phyloP scores from a whole-genome alignment of 2,329 filamentous ascomycete species.

The Aspergillus vadensis region DNA sequence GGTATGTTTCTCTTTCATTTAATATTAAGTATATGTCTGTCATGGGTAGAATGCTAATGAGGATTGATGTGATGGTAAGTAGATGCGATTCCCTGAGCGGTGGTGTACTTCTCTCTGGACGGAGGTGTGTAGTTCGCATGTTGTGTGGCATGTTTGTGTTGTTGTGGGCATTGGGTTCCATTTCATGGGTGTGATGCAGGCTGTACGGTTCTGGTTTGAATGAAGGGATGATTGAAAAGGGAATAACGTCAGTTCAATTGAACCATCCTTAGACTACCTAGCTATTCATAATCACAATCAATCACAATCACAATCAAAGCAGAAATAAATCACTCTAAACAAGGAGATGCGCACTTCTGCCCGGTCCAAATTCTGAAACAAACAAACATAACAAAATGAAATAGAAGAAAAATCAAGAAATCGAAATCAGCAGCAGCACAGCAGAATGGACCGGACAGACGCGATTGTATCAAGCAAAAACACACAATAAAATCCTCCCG shows the following conservation, averaged over 20 bases:
- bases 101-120: too few species aligned
- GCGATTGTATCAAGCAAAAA: constrained; percentile 51
- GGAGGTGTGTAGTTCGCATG: too few species aligned
- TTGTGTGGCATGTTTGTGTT: too few species aligned
- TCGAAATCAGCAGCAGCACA: constrained; percentile 10
- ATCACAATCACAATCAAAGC: constrained; percentile 6
- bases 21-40: too few species aligned
- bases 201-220: background rate
- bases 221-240: background rate
- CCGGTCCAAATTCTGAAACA: constrained; percentile 39
- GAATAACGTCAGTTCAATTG: background rate
- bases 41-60: too few species aligned
- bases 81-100: too few species aligned
- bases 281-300: background rate
- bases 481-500: constrained; percentile 30
- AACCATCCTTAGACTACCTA: background rate
- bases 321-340: constrained; percentile 14
- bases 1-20: too few species aligned
- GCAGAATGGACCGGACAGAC: constrained; percentile 42
- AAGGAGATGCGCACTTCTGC: constrained; percentile 50
- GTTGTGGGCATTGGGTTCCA: background rate
- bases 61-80: too few species aligned
- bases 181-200: background rate
- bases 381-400: constrained; percentile 21
- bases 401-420: constrained; percentile 8